A percentile compares a stretch with the other conserved stretches of the same genome.
Evolutionary conservation across 306 rosid species (phyloP).

Genomic region (Trifolium fragiferum): DNA sequence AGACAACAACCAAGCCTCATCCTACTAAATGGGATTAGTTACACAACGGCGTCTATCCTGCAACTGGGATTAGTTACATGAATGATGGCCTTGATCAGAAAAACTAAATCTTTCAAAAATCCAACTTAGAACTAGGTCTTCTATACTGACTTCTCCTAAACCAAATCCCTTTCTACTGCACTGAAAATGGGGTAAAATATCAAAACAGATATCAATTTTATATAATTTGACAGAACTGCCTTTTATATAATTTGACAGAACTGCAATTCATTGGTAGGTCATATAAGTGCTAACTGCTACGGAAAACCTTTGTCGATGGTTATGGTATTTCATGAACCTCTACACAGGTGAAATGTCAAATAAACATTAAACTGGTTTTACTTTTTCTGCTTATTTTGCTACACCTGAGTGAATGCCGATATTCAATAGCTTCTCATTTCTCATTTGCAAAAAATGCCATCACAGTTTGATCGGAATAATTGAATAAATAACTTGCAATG

Average conservation of each 20-base stretch:
- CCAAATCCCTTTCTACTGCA: slow-evolving; percentile 12
- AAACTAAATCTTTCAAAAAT: too few relatives aligned
- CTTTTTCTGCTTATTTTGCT: neutral
- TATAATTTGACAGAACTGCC: neutral
- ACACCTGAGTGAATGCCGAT: neutral
- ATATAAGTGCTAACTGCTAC: neutral
- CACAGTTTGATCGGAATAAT: neutral
- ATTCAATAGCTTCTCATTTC: neutral
- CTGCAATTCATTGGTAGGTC: neutral
- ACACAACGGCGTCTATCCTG: too few relatives aligned
- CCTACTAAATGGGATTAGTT: neutral
- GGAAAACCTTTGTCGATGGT: neutral
- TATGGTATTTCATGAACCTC: neutral
- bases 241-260: slow-evolving; percentile 1
- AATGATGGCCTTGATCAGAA: slow-evolving; percentile 12
- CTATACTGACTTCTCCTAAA: slow-evolving; percentile 16
- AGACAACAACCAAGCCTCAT: neutral
- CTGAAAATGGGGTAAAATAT: neutral
- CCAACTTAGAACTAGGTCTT: neutral
- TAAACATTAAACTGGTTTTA: neutral
- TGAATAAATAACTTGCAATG: too few relatives aligned
- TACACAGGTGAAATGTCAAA: slow-evolving; percentile 13
- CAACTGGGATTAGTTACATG: neutral
- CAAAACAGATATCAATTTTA: slow-evolving; percentile 24
- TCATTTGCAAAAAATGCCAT: neutral